These are phyloP conservation scores for Endothia cerciana DNA, from an alignment of 2,329 filamentous ascomycete genomes.

Conservation along the genomic window DNA sequence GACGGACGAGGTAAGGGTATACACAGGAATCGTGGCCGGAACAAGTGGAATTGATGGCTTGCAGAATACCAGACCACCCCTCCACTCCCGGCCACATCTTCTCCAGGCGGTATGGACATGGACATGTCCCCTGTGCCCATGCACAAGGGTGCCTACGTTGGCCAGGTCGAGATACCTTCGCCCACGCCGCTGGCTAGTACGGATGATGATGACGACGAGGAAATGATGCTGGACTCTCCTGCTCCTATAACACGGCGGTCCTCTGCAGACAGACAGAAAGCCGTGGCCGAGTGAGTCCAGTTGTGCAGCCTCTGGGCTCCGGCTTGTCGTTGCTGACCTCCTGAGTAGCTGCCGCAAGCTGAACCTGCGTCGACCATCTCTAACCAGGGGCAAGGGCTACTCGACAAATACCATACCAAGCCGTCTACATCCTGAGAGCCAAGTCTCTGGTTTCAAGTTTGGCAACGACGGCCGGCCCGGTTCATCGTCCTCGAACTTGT, in stretches of 20 bases:
- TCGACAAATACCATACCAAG: constrained; percentile 68
- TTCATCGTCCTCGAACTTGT: constrained; percentile 64
- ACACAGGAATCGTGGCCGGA: constrained; percentile 6
- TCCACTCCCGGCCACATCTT: constrained; percentile 76
- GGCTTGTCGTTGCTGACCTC: constrained; percentile 32
- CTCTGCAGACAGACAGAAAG: constrained; percentile 54
- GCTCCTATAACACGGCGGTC: constrained; percentile 51
- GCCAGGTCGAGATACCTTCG: constrained; percentile 70
- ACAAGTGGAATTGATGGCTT: constrained; percentile 33
- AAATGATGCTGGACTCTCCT: constrained; percentile 62
- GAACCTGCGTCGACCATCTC: constrained; percentile 71
- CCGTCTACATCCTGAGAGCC: constrained; percentile 64
- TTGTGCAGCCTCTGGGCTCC: constrained; percentile 28
- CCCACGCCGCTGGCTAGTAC: constrained; percentile 66
- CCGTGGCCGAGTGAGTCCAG: constrained; percentile 56
- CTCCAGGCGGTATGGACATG: constrained; percentile 79
- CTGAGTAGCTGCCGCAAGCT: constrained; percentile 65
- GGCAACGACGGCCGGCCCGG: constrained; percentile 50
- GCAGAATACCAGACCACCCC: constrained; percentile 81
- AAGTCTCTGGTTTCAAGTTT: constrained; percentile 77
- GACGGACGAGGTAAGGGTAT: constrained; percentile 61
- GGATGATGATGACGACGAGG: constrained; percentile 47
- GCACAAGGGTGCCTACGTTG: constrained; percentile 69
- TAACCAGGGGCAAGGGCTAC: constrained; percentile 75
- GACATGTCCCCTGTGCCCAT: constrained; percentile 92